These are phyloP conservation scores for Pseudohyphozyma bogoriensis DNA, from an alignment of 768 basidiomycete genomes.

Conservation along the genomic window DNA sequence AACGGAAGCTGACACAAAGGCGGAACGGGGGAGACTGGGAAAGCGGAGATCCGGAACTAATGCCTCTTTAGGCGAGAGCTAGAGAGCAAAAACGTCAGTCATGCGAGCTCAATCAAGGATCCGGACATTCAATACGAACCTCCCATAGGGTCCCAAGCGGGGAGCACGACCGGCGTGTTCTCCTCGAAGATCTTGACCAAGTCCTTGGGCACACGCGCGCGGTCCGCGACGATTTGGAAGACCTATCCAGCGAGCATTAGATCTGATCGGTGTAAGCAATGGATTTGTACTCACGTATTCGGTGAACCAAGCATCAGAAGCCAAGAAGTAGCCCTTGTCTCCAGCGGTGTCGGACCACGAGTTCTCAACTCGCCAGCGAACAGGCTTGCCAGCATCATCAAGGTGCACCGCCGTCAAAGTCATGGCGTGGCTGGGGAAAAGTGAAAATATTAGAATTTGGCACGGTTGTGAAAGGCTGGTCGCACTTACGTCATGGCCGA, in stretches of 20 bases:
- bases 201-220: constrained; percentile 46
- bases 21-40: too few relatives aligned
- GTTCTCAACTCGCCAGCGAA: constrained; percentile 96
- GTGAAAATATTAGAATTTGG: background rate
- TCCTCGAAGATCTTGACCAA: constrained; percentile 70
- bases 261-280: too few relatives aligned
- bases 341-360: constrained; percentile 73
- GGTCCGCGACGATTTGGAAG: constrained; percentile 75
- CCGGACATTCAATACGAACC: too few relatives aligned
- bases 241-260: constrained; percentile 45
- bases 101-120: too few relatives aligned
- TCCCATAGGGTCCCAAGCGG: too few relatives aligned
- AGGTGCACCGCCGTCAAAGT: constrained; percentile 15
- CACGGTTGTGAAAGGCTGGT: background rate
- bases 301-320: constrained; percentile 58
- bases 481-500: constrained; percentile 65
- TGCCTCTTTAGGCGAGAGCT: too few relatives aligned
- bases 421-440: constrained; percentile 47
- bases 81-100: too few relatives aligned
- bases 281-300: background rate
- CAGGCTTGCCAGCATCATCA: constrained; percentile 49
- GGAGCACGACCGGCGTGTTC: constrained; percentile 56
- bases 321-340: constrained; percentile 34
- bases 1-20: too few relatives aligned
- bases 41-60: too few relatives aligned